Evolutionary conservation across 495 filamentous ascomycete genomes (phyloP).

Genomic region (Penicillium roqueforti): DNA sequence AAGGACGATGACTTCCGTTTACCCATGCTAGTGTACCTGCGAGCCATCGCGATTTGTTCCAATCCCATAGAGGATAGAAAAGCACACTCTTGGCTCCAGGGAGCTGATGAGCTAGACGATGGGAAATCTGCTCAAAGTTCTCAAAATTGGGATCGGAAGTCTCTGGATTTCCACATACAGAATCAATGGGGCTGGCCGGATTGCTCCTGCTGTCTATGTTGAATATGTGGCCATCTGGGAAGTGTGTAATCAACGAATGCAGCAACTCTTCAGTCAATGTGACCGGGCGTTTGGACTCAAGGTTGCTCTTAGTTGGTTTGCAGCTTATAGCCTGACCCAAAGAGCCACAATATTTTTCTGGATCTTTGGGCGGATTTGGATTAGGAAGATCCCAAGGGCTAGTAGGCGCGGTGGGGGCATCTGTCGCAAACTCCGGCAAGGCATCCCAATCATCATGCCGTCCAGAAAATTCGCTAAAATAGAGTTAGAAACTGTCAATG

Average conservation of each 20-base stretch:
- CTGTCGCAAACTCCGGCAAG: not conserved
- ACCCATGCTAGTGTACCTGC: conserved; percentile 57
- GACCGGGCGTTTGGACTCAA: not conserved
- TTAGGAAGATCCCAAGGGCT: conserved; percentile 2
- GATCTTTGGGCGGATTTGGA: not conserved
- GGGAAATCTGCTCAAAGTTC: not conserved
- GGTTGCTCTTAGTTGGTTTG: not conserved
- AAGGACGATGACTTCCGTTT: conserved; percentile 39
- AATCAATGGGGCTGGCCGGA: not conserved
- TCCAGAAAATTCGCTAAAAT: not conserved
- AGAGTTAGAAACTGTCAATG: not conserved
- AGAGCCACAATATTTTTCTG: conserved; percentile 9
- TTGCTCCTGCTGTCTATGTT: conserved; percentile 9
- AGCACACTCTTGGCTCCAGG: conserved; percentile 51
- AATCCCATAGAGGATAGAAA: conserved; percentile 61
- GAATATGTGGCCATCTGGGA: conserved; percentile 31
- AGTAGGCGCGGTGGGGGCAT: conserved; percentile 15
- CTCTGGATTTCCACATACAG: conserved; percentile 1
- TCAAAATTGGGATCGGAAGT: conserved; percentile 8
- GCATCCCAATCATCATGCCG: not conserved
- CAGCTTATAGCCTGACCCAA: conserved; percentile 13
- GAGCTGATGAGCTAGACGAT: conserved; percentile 24
- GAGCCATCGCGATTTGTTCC: conserved; percentile 58
- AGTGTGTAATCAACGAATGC: conserved; percentile 23
- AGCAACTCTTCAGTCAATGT: conserved; percentile 20